Percentiles rank a stretch among this genome's conserved stretches.
Evolutionary conservation across 2,329 filamentous ascomycete genomes (phyloP).

Genomic region (Trichoderma sp.): DNA sequence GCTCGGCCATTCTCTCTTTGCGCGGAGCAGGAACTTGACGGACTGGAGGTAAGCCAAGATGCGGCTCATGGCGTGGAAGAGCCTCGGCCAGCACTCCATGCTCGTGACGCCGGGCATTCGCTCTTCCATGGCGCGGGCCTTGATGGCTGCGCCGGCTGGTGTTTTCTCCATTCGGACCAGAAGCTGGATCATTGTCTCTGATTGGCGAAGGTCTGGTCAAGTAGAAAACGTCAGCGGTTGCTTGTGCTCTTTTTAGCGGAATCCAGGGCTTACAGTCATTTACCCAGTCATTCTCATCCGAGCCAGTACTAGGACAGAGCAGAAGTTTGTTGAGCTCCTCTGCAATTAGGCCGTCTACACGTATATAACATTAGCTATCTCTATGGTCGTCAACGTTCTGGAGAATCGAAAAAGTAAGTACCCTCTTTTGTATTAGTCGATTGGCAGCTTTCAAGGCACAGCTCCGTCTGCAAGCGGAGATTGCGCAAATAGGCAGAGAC

Average conservation of each 20-base stretch:
- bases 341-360: background rate
- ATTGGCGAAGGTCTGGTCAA: background rate
- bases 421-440: background rate
- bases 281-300: background rate
- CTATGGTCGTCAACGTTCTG: background rate
- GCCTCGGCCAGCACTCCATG: conserved; percentile 3
- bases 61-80: background rate
- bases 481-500: background rate
- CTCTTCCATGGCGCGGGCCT: background rate
- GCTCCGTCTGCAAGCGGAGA: background rate
- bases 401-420: background rate
- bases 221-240: background rate
- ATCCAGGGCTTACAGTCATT: background rate
- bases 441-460: background rate
- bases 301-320: background rate
- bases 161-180: background rate
- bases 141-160: background rate
- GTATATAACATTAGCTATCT: accelerated
- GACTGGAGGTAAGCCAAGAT: conserved; percentile 15
- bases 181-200: background rate
- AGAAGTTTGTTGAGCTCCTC: background rate
- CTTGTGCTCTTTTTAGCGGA: background rate
- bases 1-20: background rate
- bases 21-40: background rate
- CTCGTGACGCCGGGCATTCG: background rate